These are phyloP conservation scores for Prototheca cutis DNA, from an alignment of 163 green algal species.

Conservation along the genomic window DNA sequence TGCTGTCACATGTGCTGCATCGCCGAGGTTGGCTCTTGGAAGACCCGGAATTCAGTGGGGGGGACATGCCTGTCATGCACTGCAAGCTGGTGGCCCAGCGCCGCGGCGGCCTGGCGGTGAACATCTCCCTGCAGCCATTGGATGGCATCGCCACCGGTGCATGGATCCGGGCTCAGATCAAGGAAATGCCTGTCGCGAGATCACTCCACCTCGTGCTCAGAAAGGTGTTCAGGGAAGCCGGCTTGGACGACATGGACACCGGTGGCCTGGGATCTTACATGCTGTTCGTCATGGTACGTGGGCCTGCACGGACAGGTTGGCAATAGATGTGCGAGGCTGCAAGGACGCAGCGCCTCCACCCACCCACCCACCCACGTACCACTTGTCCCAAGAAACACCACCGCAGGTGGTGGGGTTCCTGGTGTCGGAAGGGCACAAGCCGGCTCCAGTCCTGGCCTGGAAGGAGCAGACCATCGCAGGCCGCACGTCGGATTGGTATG, in stretches of 20 bases:
- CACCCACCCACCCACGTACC: too few relatives aligned
- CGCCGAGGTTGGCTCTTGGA: conserved; percentile 9
- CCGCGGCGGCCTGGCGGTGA: conserved; percentile 33
- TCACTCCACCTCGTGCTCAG: conserved; percentile 48
- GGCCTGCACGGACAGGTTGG: not conserved
- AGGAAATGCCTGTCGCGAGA: conserved; percentile 27
- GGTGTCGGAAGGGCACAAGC: conserved; percentile 9
- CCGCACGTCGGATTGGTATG: too few relatives aligned
- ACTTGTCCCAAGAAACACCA: too few relatives aligned
- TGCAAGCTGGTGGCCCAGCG: conserved; percentile 19
- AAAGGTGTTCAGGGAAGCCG: conserved; percentile 36
- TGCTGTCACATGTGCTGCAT: conserved; percentile 27
- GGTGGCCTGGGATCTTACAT: conserved; percentile 46
- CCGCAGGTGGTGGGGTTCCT: conserved; percentile 25
- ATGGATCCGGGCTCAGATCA: conserved; percentile 45
- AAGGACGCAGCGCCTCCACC: too few relatives aligned
- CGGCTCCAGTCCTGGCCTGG: not conserved
- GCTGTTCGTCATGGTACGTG: conserved; percentile 41
- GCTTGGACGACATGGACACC: conserved; percentile 54
- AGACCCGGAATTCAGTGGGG: conserved; percentile 36
- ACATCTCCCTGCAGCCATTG: conserved; percentile 59
- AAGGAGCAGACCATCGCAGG: too few relatives aligned
- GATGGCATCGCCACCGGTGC: conserved; percentile 65
- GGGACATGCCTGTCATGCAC: conserved; percentile 58
- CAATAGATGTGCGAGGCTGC: too few relatives aligned